A percentile compares a stretch with the other conserved stretches of the same genome.
Conservation (phyloP, 306 rosid genomes). For the Albizia julibrissin region DNA sequence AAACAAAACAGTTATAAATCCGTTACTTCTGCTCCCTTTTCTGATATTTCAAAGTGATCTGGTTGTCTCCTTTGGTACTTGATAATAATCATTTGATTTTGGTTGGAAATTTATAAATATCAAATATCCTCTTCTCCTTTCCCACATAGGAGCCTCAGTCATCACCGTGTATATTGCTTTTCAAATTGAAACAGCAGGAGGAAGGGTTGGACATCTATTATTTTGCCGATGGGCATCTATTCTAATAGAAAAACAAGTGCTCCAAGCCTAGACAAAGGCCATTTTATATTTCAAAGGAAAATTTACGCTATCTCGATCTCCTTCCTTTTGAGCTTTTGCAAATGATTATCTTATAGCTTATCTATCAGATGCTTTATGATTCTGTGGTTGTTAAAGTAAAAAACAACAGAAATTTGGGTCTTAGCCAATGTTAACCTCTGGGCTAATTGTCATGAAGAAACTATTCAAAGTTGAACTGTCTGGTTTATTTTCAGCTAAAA, state of each 20-base stretch:
- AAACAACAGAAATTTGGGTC: background rate
- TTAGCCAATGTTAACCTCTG: background rate
- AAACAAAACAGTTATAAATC: background rate
- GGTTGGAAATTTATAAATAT: background rate
- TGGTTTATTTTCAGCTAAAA: background rate
- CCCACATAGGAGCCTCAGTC: background rate
- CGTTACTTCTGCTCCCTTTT: conserved; percentile 5
- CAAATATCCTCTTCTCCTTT: conserved; percentile 8
- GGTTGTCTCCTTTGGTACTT: background rate
- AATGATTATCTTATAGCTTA: background rate
- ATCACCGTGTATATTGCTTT: conserved; percentile 9
- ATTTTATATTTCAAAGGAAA: conserved; percentile 6
- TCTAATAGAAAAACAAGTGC: conserved; percentile 1
- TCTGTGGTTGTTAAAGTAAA: conserved; percentile 1
- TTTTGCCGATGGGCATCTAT: background rate
- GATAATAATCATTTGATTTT: background rate
- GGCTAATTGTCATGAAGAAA: background rate
- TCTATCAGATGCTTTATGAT: background rate
- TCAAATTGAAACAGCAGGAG: background rate
- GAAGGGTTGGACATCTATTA: conserved; percentile 6
- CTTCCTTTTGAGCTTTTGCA: conserved; percentile 1
- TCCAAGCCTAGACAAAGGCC: conserved; percentile 3
- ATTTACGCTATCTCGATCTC: background rate
- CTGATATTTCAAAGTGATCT: conserved; percentile 12
- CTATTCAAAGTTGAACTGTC: background rate